A percentile compares a stretch with the other conserved stretches of the same genome.
phyloP scores from a whole-genome alignment of 352 stramenopile genomes.

The Phytopythium oedochilum region DNA sequence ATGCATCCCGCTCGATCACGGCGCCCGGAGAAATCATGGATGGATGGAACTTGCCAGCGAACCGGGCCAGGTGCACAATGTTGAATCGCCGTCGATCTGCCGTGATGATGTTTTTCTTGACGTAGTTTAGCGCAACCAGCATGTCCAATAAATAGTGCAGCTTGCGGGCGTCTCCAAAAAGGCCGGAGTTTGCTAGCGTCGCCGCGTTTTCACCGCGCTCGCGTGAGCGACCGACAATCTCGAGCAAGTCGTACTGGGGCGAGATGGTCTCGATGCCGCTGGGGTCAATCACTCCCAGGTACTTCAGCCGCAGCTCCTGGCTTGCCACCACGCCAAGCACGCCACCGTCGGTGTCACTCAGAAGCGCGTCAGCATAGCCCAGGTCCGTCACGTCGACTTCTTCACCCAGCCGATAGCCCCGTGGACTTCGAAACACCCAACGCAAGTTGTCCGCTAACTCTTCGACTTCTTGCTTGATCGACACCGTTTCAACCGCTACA shows the following conservation, averaged over 20 bases:
- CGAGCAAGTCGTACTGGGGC: conserved; percentile 70
- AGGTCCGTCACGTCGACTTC: conserved; percentile 44
- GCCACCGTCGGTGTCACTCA: conserved; percentile 30
- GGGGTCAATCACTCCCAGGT: conserved; percentile 54
- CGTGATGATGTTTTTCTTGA: conserved; percentile 78
- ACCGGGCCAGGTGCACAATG: conserved; percentile 70
- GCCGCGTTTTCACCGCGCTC: conserved; percentile 64
- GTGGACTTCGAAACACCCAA: conserved; percentile 61
- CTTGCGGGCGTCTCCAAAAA: conserved; percentile 72
- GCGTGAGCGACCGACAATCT: conserved; percentile 63
- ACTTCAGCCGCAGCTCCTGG: conserved; percentile 58
- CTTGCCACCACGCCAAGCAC: conserved; percentile 72
- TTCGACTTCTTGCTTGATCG: conserved; percentile 16
- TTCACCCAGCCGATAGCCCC: conserved; percentile 53
- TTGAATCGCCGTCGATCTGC: conserved; percentile 71
- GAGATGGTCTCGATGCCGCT: conserved; percentile 54
- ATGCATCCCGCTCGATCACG: conserved; percentile 42
- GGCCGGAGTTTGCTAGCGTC: conserved; percentile 33
- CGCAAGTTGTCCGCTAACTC: conserved; percentile 27
- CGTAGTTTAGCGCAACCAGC: conserved; percentile 49
- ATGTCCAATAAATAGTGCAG: conserved; percentile 82
- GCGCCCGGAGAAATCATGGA: conserved; percentile 59
- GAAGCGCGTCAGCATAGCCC: conserved; percentile 58
- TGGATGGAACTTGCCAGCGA: conserved; percentile 55
- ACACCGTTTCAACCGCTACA: not conserved